phyloP scores from a whole-genome alignment of 2,329 filamentous ascomycete genomes.

The Alternaria triticimaculans region DNA sequence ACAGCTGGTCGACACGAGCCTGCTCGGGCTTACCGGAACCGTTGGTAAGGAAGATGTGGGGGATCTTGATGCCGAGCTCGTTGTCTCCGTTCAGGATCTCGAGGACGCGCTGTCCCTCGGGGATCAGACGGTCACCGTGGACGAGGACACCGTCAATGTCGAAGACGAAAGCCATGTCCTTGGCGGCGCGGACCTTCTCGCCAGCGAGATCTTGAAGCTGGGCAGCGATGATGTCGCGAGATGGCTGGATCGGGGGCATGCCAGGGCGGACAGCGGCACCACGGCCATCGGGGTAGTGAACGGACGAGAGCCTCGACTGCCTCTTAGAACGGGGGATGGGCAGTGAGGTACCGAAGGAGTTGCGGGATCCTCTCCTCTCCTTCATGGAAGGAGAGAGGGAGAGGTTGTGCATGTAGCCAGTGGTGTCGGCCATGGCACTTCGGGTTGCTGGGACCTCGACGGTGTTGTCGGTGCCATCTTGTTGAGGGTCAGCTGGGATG shows the following conservation, averaged over 20 bases:
- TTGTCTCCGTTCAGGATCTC: slow-evolving; percentile 78
- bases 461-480: slow-evolving; percentile 51
- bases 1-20: slow-evolving; percentile 69
- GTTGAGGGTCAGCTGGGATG: slow-evolving; percentile 40
- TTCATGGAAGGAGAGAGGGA: slow-evolving; percentile 71
- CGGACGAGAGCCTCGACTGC: slow-evolving; percentile 70
- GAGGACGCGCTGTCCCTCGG: slow-evolving; percentile 69
- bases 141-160: slow-evolving; percentile 79
- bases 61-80: slow-evolving; percentile 78
- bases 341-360: slow-evolving; percentile 76
- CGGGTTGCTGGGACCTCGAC: slow-evolving; percentile 74
- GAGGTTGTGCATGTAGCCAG: slow-evolving; percentile 75
- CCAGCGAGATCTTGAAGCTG: slow-evolving; percentile 72
- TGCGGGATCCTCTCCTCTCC: slow-evolving; percentile 72
- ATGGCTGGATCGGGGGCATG: slow-evolving; percentile 65
- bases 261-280: slow-evolving; percentile 60
- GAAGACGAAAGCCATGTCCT: slow-evolving; percentile 84
- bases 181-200: slow-evolving; percentile 71
- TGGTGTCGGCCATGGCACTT: slow-evolving; percentile 71
- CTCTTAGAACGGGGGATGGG: slow-evolving; percentile 76
- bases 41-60: slow-evolving; percentile 77
- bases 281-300: slow-evolving; percentile 57
- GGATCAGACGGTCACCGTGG: slow-evolving; percentile 73
- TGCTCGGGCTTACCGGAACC: slow-evolving; percentile 74
- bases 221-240: slow-evolving; percentile 71